Evolutionary conservation across 2,329 filamentous ascomycete genomes (phyloP).

Genomic region (Ophiocordyceps australis): DNA sequence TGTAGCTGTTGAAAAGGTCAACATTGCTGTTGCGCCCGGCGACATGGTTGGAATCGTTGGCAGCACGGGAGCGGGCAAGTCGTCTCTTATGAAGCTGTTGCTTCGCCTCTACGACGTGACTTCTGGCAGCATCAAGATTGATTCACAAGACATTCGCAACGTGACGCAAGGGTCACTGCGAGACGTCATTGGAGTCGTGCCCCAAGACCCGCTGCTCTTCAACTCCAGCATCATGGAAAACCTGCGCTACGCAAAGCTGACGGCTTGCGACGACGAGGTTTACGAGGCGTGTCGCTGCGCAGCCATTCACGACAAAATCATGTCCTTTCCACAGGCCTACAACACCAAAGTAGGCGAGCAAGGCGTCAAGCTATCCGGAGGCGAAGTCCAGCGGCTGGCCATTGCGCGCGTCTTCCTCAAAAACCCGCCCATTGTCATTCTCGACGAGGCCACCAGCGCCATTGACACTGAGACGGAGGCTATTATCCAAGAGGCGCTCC

Average conservation of each 20-base stretch:
- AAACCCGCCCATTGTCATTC: constrained; percentile 10
- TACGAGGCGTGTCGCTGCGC: constrained; percentile 41
- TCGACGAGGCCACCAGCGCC: constrained; percentile 33
- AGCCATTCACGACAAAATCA: constrained; percentile 46
- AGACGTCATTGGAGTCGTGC: constrained; percentile 41
- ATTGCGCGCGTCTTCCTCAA: constrained; percentile 20
- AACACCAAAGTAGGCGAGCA: constrained; percentile 26
- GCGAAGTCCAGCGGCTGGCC: constrained; percentile 28
- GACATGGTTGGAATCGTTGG: constrained; percentile 42
- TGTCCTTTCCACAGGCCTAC: constrained; percentile 35
- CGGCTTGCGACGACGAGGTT: constrained; percentile 42
- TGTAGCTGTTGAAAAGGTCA: constrained; percentile 27
- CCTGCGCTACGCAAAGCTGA: constrained; percentile 40
- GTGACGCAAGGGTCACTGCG: constrained; percentile 39
- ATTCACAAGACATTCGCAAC: constrained; percentile 39
- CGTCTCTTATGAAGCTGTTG: constrained; percentile 41
- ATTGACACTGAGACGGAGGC: constrained; percentile 25
- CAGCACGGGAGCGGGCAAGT: constrained; percentile 44
- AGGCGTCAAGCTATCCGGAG: constrained; percentile 28
- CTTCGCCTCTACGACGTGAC: constrained; percentile 42
- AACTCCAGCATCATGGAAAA: constrained; percentile 48
- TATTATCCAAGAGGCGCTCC: constrained; percentile 25
- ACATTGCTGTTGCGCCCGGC: constrained; percentile 27
- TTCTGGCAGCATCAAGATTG: constrained; percentile 32
- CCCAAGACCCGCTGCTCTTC: constrained; percentile 46